Evolutionary conservation across 2,329 filamentous ascomycete genomes (phyloP), one percentile per base, ranked within the genome.

Genomic region (Sphaerulina vaccinii): DNA sequence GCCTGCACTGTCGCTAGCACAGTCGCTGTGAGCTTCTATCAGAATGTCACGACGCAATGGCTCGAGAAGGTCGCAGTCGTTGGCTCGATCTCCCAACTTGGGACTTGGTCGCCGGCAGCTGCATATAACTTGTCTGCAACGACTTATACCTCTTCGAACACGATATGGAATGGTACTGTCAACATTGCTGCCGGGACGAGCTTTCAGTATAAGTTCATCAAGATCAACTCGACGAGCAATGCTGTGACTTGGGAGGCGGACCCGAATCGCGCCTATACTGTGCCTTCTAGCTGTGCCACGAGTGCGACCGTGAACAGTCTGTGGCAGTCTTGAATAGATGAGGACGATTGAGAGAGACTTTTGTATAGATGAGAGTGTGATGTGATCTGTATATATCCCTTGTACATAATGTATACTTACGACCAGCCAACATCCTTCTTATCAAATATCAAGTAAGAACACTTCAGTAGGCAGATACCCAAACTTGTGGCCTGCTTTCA

Each of bases 51-150:
- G 0, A 89, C 86, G 0, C 64, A 64, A 3, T 81, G 68, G 43
- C 85, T 85, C 2, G 76, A 89, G 66, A 83, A 76, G 6, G 75
- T 90, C 63, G 86, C 83, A 66, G 67, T 90, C 13, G 75, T 79
- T 0, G 87, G 87, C 19, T 81, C 77, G 49, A 74, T 78, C 42
- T 61, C 74, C 1, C 71, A 78, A 21, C 77, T 90, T 3, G 86
- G 86, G 2, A 62, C 52, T 24, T 90, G 86, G 86, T 72, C 82
- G 51, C 53, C 66, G 0, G 51, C 53, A 4, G 71, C 78, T 0
- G 85, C 80, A 0, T 62, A 86, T 2, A 62, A 79, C 0, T 71
- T 90, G 21, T 79, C 75, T 36, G 80, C 85, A 1, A 72, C 70
- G 10, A 62, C 73, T 10, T 89, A 89, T 63, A 84, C 81, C 0